Evolutionary conservation across 2,329 filamentous ascomycete species (phyloP), one percentile per base, ranked within the genome.

Genomic region (Pleomassaria siparia): DNA sequence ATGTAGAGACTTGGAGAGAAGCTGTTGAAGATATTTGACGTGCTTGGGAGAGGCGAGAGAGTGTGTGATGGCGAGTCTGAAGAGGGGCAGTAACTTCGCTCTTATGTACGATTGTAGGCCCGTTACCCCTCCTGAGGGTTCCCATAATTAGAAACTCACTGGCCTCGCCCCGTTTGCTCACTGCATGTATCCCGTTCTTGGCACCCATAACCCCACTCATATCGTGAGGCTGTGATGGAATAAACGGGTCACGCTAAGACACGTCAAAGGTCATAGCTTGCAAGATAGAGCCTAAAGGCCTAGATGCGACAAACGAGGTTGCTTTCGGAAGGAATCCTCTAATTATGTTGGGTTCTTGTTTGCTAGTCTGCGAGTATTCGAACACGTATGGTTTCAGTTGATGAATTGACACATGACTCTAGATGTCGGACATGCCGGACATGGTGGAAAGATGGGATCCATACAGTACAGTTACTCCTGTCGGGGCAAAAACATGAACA

Each of bases 1-100:
- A 36, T 40, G 49, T 47, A 40, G n/a, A 20, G 24, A 36, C 40
- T 15, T 33, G 25, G 36, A 46, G n/a, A 32, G 29, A 32, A 32
- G 29, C 13, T 32, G 29, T 32, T 32, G 29, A 15, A 32, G 13
- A 32, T 11, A 26, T 33, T 32, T 32, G 25, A 26, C 21, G 26
- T 13, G 43, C 21, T 18, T 37, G 11, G n/a, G 21, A 20, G 35
- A 37, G 16, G 35, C 18, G 35, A 11, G 29, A 32, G 9, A n/a
- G 29, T 32, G 13, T 9, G 15, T 32, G n/a, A 15, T 32, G n/a
- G n/a, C 10, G 29, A 5, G 15, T 32, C 6, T 15, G 29, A n/a
- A 11, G 29, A 32, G 29, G 29, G 29, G 29, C 29, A 32, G 6
- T 7, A 32, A 32, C 29, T 32, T n/a, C 10, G 5, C 29, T 32